These are phyloP conservation scores for Cyberlindnera euphorbiiphila DNA, from an alignment of 805 yeast species.

Conservation along the genomic window DNA sequence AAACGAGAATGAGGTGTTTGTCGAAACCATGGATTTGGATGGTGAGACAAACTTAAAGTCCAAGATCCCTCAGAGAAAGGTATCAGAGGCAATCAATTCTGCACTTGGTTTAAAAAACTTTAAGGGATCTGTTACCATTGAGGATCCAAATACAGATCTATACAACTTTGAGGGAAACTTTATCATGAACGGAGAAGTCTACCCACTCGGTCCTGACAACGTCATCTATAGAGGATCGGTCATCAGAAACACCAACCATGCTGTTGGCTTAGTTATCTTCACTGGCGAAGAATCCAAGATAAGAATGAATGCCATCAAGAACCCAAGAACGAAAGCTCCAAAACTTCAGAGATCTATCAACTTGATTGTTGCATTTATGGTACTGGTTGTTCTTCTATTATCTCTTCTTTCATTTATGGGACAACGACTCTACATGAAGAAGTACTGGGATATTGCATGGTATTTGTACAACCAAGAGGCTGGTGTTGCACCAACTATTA, in stretches of 20 bases:
- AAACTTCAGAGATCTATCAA: constrained; percentile 82
- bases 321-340: constrained; percentile 91
- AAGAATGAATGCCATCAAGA: constrained; percentile 88
- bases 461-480: constrained; percentile 70
- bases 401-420: constrained; percentile 83
- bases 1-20: constrained; percentile 57
- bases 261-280: constrained; percentile 79
- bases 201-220: constrained; percentile 74
- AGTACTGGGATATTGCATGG: constrained; percentile 53
- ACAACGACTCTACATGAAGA: constrained; percentile 49
- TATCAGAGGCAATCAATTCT: constrained; percentile 47
- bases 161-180: constrained; percentile 87
- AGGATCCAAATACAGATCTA: constrained; percentile 89
- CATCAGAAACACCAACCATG: constrained; percentile 73
- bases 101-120: constrained; percentile 48
- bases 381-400: constrained; percentile 65
- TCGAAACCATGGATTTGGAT: constrained; percentile 96
- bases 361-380: constrained; percentile 83
- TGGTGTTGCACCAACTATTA: constrained; percentile 82
- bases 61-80: constrained; percentile 59
- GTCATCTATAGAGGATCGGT: constrained; percentile 90
- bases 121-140: constrained; percentile 58
- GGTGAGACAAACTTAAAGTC: constrained; percentile 94
- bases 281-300: constrained; percentile 96
- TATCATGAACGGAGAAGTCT: constrained; percentile 34